phyloP scores from a whole-genome alignment of 1,284 basidiomycete genomes.

The Cutaneotrichosporon cyanovorans region DNA sequence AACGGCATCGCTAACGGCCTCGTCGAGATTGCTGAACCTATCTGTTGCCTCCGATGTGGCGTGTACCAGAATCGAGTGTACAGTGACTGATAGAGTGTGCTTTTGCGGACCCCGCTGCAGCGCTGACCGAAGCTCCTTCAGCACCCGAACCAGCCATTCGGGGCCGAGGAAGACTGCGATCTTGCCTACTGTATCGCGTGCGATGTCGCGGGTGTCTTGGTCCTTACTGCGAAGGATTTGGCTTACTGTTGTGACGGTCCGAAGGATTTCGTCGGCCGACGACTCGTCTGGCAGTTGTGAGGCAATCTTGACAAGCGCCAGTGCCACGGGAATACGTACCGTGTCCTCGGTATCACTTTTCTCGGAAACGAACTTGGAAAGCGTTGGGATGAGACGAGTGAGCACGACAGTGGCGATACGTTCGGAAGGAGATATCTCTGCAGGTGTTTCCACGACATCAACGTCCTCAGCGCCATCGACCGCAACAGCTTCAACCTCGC shows the following conservation, averaged over 20 bases:
- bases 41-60: slow-evolving; percentile 57
- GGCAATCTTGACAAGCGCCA: slow-evolving; percentile 81
- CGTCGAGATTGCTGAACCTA: slow-evolving; percentile 61
- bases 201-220: slow-evolving; percentile 85
- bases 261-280: slow-evolving; percentile 65
- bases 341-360: slow-evolving; percentile 69
- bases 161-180: slow-evolving; percentile 72
- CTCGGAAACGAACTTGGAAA: slow-evolving; percentile 70
- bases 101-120: slow-evolving; percentile 87
- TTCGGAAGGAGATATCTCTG: slow-evolving; percentile 16
- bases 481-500: slow-evolving; percentile 32
- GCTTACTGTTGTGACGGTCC: slow-evolving; percentile 73
- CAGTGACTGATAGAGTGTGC: slow-evolving; percentile 80
- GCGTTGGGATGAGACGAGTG: slow-evolving; percentile 62
- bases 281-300: slow-evolving; percentile 65
- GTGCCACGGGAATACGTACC: slow-evolving; percentile 76
- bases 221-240: slow-evolving; percentile 87
- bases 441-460: slow-evolving; percentile 20
- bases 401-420: slow-evolving; percentile 72
- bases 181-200: slow-evolving; percentile 74
- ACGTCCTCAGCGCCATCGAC: slow-evolving; percentile 17
- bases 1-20: slow-evolving; percentile 67
- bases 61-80: slow-evolving; percentile 74
- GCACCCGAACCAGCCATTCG: slow-evolving; percentile 61
- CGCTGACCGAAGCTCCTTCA: slow-evolving; percentile 75